phyloP scores from a whole-genome alignment of 208 protist genomes.

The Trypanosoma vivax region DNA sequence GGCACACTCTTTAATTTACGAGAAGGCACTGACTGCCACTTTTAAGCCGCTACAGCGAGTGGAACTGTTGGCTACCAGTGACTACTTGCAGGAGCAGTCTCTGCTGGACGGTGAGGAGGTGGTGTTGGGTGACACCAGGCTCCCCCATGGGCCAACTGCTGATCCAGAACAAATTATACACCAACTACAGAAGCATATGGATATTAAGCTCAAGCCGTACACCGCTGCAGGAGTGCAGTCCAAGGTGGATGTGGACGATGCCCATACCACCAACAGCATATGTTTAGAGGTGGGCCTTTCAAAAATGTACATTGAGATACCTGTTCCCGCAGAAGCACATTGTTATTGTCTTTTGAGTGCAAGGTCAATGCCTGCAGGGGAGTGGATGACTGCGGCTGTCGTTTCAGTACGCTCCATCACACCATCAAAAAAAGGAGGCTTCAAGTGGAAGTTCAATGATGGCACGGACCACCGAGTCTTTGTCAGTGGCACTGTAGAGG shows the following conservation, averaged over 20 bases:
- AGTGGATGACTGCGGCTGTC: conserved; percentile 51
- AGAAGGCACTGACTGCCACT: conserved; percentile 3
- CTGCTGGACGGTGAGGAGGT: conserved; percentile 4
- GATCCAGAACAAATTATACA: background rate
- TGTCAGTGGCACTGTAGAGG: conserved; percentile 27
- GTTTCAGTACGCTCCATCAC: conserved; percentile 34
- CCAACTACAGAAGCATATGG: background rate
- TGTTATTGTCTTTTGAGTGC: conserved; percentile 77
- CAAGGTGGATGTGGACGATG: conserved; percentile 8
- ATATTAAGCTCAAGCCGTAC: background rate
- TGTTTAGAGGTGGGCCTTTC: conserved; percentile 24
- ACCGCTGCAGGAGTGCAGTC: conserved; percentile 2
- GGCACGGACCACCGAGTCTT: conserved; percentile 21
- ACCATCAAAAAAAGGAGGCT: conserved; percentile 31
- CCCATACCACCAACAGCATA: conserved; percentile 7
- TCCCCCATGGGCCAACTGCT: background rate
- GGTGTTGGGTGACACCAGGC: conserved; percentile 1
- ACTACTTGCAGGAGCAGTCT: conserved; percentile 2
- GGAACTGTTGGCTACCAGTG: conserved; percentile 1
- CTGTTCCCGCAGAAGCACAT: conserved; percentile 21
- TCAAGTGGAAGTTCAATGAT: conserved; percentile 49
- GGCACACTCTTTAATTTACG: conserved; percentile 11
- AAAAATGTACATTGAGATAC: conserved; percentile 43
- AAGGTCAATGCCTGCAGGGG: conserved; percentile 24
- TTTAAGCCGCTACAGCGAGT: conserved; percentile 5